Conservation (phyloP, 805 yeast species). For the Pichia gijzeniarum region DNA sequence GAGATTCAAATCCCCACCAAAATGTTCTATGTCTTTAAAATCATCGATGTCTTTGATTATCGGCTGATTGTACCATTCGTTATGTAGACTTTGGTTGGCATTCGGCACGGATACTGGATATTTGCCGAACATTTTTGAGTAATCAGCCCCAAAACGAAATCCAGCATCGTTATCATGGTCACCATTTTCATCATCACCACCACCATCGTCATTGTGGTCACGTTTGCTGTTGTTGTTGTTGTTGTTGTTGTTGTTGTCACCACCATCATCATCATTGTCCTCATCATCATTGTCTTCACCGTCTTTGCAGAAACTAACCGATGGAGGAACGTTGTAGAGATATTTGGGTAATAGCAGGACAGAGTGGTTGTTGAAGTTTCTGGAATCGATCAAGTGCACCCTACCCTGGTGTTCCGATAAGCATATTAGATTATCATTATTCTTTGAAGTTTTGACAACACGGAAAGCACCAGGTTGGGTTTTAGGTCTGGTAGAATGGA, state of each 20-base stretch:
- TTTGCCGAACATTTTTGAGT: background rate
- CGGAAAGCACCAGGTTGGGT: slow-evolving; percentile 37
- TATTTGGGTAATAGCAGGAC: slow-evolving; percentile 58
- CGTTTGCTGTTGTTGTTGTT: too few relatives aligned
- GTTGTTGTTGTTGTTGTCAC: background rate
- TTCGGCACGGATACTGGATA: slow-evolving; percentile 9
- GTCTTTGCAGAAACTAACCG: background rate
- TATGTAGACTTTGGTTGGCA: background rate
- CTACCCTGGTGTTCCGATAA: slow-evolving; percentile 82
- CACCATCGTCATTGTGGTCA: background rate
- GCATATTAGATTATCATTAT: slow-evolving; percentile 68
- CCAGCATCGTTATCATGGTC: slow-evolving; percentile 4
- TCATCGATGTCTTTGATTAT: slow-evolving; percentile 28
- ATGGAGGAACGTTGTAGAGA: slow-evolving; percentile 5
- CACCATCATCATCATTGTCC: background rate
- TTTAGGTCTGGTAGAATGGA: slow-evolving; percentile 54
- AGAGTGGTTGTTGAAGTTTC: slow-evolving; percentile 68
- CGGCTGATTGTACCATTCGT: slow-evolving; percentile 22
- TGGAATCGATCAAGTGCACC: slow-evolving; percentile 76
- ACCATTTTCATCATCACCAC: background rate
- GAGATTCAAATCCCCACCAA: slow-evolving; percentile 13
- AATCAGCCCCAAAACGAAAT: slow-evolving; percentile 22
- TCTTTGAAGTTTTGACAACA: slow-evolving; percentile 47
- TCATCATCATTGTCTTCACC: background rate
- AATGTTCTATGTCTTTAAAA: slow-evolving; percentile 14